Evolutionary conservation across 306 rosid species (phyloP).

Genomic region (Vachellia collinsii): DNA sequence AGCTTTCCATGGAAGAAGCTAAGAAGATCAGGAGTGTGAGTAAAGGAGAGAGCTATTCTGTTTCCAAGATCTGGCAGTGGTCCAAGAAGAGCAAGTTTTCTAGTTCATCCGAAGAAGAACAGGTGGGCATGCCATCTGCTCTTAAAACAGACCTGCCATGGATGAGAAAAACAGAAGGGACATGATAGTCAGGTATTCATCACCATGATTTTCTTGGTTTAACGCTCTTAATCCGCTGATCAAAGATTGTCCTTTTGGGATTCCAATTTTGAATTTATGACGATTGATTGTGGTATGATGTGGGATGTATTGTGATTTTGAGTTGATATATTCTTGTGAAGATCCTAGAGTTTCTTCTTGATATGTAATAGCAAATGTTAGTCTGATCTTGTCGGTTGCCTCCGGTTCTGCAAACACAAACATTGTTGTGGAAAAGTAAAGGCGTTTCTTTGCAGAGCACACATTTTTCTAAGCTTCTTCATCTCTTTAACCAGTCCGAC

Average conservation of each 20-base stretch:
- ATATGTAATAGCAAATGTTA: constrained; percentile 20
- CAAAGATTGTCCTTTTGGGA: constrained; percentile 41
- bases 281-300: constrained; percentile 36
- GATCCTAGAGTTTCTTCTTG: constrained; percentile 1
- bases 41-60: constrained; percentile 83
- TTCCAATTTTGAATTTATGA: constrained; percentile 40
- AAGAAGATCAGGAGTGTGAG: constrained; percentile 69
- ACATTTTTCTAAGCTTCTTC: neutral
- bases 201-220: neutral
- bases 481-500: neutral
- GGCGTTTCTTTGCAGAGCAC: neutral
- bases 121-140: constrained; percentile 62
- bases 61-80: constrained; percentile 90
- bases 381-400: constrained; percentile 3
- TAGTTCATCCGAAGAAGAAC: constrained; percentile 57
- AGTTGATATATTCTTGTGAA: constrained; percentile 19
- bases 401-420: constrained; percentile 4
- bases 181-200: constrained; percentile 52
- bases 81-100: constrained; percentile 69
- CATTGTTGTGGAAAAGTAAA: constrained; percentile 5
- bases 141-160: constrained; percentile 72
- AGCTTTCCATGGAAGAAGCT: constrained; percentile 51
- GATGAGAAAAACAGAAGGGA: constrained; percentile 58
- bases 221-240: constrained; percentile 30
- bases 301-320: constrained; percentile 38